phyloP scores from a whole-genome alignment of 2,329 filamentous ascomycete species.

The Xylariaceae sp. region DNA sequence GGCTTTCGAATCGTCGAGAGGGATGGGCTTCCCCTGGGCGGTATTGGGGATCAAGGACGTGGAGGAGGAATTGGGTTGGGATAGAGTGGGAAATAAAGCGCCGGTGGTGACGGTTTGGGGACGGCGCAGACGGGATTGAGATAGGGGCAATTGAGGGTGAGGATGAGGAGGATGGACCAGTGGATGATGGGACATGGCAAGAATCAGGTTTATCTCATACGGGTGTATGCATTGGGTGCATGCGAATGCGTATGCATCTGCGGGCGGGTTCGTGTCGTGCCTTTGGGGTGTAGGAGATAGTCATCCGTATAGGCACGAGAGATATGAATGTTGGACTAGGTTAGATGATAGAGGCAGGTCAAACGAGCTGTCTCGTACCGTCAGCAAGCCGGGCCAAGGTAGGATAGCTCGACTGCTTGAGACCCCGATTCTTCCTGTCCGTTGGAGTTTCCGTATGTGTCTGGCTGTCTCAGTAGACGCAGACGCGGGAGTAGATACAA shows the following conservation, averaged over 20 bases:
- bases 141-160: not conserved
- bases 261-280: too few species aligned
- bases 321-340: too few species aligned
- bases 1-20: conserved; percentile 51
- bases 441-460: too few species aligned
- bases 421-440: too few species aligned
- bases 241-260: not conserved
- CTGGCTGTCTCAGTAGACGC: not conserved
- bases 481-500: not conserved
- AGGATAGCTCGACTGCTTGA: too few species aligned
- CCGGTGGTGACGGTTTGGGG: not conserved
- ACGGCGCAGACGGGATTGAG: not conserved
- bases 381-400: too few species aligned
- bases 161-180: conserved; percentile 5
- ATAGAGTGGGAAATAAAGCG: conserved; percentile 39
- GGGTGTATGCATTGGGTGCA: not conserved
- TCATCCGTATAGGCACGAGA: too few species aligned
- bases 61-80: conserved; percentile 46
- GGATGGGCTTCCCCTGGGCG: conserved; percentile 52
- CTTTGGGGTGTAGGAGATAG: too few species aligned
- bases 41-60: conserved; percentile 50
- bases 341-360: too few species aligned
- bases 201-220: not conserved
- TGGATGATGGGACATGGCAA: not conserved
- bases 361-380: too few species aligned